A percentile compares a stretch with the other conserved stretches of the same genome.
phyloP scores from a whole-genome alignment of 2,329 filamentous ascomycete genomes.

The Diplocarpon rosae region DNA sequence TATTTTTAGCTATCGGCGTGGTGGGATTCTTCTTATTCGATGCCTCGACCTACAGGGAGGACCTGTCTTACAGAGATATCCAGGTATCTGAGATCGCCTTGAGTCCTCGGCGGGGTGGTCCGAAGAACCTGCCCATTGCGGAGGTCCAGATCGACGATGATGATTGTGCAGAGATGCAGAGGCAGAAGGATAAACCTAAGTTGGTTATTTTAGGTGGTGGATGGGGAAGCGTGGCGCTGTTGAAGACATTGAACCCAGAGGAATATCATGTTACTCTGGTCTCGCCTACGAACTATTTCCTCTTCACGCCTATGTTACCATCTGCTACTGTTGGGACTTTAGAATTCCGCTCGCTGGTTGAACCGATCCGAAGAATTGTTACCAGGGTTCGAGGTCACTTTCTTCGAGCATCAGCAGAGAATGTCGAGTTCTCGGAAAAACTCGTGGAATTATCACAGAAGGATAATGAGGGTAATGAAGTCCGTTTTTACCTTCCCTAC shows the following conservation, averaged over 20 bases:
- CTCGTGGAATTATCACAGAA: conserved; percentile 75
- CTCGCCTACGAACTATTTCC: conserved; percentile 89
- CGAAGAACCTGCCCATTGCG: conserved; percentile 89
- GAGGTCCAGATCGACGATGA: conserved; percentile 84
- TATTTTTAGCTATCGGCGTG: conserved; percentile 57
- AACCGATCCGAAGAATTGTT: conserved; percentile 82
- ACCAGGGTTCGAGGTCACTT: conserved; percentile 75
- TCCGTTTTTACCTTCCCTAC: conserved; percentile 87
- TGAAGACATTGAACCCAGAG: conserved; percentile 82
- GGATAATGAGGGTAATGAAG: conserved; percentile 59
- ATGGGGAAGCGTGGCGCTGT: conserved; percentile 84
- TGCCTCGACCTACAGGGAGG: conserved; percentile 76
- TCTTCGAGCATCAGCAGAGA: conserved; percentile 73
- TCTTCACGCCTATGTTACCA: conserved; percentile 96
- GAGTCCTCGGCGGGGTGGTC: conserved; percentile 70
- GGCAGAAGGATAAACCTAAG: conserved; percentile 77
- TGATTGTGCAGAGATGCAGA: conserved; percentile 58
- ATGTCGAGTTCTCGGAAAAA: conserved; percentile 86
- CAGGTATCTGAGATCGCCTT: conserved; percentile 77
- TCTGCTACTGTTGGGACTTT: conserved; percentile 94
- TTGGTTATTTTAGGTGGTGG: conserved; percentile 88
- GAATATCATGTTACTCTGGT: conserved; percentile 96
- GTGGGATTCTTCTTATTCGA: conserved; percentile 90
- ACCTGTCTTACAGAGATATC: conserved; percentile 56
- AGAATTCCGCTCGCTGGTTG: conserved; percentile 80